phyloP scores from a whole-genome alignment of 2,329 filamentous ascomycete genomes.

The Penicillium sp. region DNA sequence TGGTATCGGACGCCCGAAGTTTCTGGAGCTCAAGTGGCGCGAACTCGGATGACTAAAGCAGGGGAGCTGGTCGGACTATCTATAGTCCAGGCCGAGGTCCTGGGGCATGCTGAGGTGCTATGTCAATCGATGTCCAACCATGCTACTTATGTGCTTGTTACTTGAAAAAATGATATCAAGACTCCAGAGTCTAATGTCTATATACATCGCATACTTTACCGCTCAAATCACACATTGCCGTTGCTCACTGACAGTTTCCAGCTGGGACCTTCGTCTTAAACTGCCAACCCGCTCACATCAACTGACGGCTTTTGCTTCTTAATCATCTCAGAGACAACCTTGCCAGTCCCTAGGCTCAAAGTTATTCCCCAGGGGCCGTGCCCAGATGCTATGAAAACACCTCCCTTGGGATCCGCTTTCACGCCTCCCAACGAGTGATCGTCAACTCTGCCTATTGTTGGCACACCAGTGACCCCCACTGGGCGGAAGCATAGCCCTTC shows the following conservation, averaged over 20 bases:
- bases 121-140: background rate
- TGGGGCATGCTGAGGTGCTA: background rate
- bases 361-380: conserved; percentile 75
- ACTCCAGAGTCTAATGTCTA: background rate
- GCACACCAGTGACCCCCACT: conserved; percentile 60
- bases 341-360: conserved; percentile 63
- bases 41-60: conserved; percentile 24
- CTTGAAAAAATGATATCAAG: background rate
- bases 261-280: conserved; percentile 19
- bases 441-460: conserved; percentile 58
- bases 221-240: background rate
- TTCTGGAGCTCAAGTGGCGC: conserved; percentile 34
- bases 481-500: conserved; percentile 71
- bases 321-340: conserved; percentile 67
- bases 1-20: conserved; percentile 29
- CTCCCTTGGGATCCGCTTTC: conserved; percentile 39
- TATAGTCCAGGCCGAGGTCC: conserved; percentile 11
- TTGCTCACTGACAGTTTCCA: background rate
- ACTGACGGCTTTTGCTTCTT: conserved; percentile 56
- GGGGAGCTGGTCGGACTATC: conserved; percentile 14
- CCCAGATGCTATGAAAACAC: conserved; percentile 67
- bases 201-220: background rate
- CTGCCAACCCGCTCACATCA: conserved; percentile 54
- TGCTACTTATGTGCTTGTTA: background rate
- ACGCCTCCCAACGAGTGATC: conserved; percentile 57